These are phyloP conservation scores for Didymella keratinophila DNA, from an alignment of 2,329 filamentous ascomycete genomes.

Conservation along the genomic window DNA sequence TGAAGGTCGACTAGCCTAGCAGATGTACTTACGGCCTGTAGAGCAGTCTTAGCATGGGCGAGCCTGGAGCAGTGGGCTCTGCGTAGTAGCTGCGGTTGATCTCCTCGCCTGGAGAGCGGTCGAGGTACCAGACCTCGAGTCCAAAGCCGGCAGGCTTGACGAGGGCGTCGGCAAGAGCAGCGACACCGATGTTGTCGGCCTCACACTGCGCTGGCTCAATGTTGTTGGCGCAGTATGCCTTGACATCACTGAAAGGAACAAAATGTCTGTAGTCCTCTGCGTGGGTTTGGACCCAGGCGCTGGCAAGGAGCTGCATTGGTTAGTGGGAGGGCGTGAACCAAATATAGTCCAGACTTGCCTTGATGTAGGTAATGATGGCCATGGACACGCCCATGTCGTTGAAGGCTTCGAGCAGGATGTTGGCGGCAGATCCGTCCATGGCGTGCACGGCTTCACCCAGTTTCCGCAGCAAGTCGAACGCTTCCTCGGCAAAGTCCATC, in stretches of 20 bases:
- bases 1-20: not conserved
- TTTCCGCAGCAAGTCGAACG: conserved; percentile 70
- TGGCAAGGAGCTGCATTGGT: conserved; percentile 73
- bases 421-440: conserved; percentile 61
- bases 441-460: conserved; percentile 65
- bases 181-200: conserved; percentile 89
- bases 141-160: conserved; percentile 80
- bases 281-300: conserved; percentile 82
- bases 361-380: conserved; percentile 84
- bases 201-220: conserved; percentile 81
- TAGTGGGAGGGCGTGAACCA: conserved; percentile 16
- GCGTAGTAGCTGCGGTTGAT: conserved; percentile 74
- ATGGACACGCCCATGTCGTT: conserved; percentile 74
- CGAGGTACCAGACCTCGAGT: conserved; percentile 89
- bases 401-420: conserved; percentile 70
- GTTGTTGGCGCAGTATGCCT: conserved; percentile 72
- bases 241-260: conserved; percentile 64
- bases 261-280: conserved; percentile 75
- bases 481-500: conserved; percentile 85
- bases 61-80: conserved; percentile 58
- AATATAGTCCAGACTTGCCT: conserved; percentile 54
- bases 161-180: conserved; percentile 77
- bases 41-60: conserved; percentile 72
- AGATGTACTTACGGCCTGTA: conserved; percentile 67
- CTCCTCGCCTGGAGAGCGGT: conserved; percentile 78